Base-by-base conservation (phyloP, 163 green algal species). In the Smithsoniella earleae region DNA sequence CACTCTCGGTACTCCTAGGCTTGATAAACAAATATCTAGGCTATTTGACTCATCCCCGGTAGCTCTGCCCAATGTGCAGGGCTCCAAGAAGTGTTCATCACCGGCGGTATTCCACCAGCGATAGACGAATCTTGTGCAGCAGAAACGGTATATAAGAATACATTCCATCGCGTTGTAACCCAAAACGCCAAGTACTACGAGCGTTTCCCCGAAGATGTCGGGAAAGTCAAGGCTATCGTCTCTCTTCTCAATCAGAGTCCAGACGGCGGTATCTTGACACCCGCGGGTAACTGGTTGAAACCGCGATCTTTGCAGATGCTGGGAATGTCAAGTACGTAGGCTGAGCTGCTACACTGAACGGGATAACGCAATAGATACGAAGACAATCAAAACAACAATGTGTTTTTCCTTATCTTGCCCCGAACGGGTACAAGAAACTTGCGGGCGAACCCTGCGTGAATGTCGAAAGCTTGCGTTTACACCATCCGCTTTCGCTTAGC, bases 121-220 rank as follows among this genome's bases (percentile, higher is more conserved):
- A 85, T 96, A 16, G 2, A 74, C 8, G 8, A 79, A 20, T 52
- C 81, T 25, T 92, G 84, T 78, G 73, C 79, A 44, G 91, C 92
- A 2, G 85, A 94, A 0, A 72, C 44, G 0, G 83, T 89, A 16
- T 97, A 97, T 81, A 62, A 64, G 13, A 28, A 58, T 0, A 78
- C 86, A 3, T 92, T 82, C 82, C 62, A 54, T 5, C 82, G 86
- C 3, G 85, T 92, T 30, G 62, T 90, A 27, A 58, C 40, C 1
- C 87, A 96, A 79, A 96, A 92, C 76, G 33, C 72, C 0, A 95
- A 92, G 78, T 98, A 85, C 79, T 97, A 97, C 79, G 36, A 82
- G 40, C 78, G 90, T 10, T 98, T 96, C 75, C 93, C 93, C 0
- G 73, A 77, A 2, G 92, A 96, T 76, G 84, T 89, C 36, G 66